These are phyloP conservation scores for Xerocomellus chrysenteron DNA, from an alignment of 768 basidiomycete species.

Conservation along the genomic window DNA sequence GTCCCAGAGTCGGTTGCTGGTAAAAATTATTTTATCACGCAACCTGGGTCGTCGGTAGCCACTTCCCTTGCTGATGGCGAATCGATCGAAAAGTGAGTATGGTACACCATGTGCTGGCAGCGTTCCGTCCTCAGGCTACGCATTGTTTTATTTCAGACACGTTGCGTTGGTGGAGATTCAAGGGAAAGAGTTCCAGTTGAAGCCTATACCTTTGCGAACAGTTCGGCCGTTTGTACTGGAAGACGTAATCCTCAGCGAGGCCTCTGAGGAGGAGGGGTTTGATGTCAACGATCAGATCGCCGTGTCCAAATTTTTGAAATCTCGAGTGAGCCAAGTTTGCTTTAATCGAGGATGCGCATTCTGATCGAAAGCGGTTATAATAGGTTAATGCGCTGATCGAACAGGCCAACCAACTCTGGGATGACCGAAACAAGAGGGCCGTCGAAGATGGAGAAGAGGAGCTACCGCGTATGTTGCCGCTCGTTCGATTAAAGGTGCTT, in stretches of 20 bases:
- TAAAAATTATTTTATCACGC: constrained; percentile 87
- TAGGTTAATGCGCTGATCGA: constrained; percentile 80
- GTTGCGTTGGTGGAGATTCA: constrained; percentile 88
- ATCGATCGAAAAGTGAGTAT: constrained; percentile 76
- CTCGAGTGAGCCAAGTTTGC: constrained; percentile 47
- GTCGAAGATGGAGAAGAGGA: constrained; percentile 60
- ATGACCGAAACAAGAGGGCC: constrained; percentile 37
- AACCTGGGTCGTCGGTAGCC: constrained; percentile 94
- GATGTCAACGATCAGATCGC: constrained; percentile 80
- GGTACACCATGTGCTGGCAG: not conserved
- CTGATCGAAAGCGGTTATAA: constrained; percentile 1
- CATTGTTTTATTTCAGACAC: constrained; percentile 52
- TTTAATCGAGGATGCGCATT: not conserved
- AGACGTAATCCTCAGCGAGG: constrained; percentile 71
- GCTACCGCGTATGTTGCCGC: constrained; percentile 74
- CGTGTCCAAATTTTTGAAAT: constrained; percentile 77
- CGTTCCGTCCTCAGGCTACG: not conserved
- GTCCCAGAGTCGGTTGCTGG: constrained; percentile 88
- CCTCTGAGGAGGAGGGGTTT: constrained; percentile 72
- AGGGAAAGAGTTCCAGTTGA: constrained; percentile 82
- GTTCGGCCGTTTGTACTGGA: constrained; percentile 94
- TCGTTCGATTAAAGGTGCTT: constrained; percentile 77
- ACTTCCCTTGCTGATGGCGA: constrained; percentile 95
- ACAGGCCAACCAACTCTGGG: constrained; percentile 54
- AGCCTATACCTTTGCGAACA: constrained; percentile 83